Conservation (phyloP, 352 stramenopile species). For the Phytopythium oedochilum region DNA sequence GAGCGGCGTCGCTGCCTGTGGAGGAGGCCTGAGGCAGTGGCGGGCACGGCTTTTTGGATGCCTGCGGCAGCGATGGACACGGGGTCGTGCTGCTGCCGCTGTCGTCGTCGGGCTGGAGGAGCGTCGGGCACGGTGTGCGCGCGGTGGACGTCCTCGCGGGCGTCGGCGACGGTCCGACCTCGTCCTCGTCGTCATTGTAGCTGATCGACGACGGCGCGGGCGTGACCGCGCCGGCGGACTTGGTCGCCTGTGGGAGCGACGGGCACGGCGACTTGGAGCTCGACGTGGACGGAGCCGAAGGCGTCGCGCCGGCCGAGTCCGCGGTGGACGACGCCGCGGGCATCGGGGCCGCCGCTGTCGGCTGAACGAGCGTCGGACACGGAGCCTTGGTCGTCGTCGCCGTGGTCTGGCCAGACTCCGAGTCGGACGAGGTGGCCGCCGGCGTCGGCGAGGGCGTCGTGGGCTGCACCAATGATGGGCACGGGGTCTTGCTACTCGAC, state of each 20-base stretch:
- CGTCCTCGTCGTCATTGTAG: constrained; percentile 11
- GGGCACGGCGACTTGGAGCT: constrained; percentile 17
- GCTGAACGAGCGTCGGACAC: constrained; percentile 5
- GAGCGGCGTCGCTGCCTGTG: constrained; percentile 7
- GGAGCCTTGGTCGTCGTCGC: constrained; percentile 3
- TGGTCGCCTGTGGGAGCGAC: constrained; percentile 24
- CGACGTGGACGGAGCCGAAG: neutral
- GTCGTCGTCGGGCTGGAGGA: constrained; percentile 14
- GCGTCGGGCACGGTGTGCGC: constrained; percentile 21
- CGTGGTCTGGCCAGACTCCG: constrained; percentile 8
- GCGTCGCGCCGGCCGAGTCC: constrained; percentile 9
- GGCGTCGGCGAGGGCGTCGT: constrained; percentile 8
- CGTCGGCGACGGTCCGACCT: neutral
- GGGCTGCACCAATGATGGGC: neutral
- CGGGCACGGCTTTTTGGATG: constrained; percentile 17
- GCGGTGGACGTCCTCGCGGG: constrained; percentile 9
- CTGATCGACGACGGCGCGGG: constrained; percentile 17
- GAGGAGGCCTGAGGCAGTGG: constrained; percentile 21
- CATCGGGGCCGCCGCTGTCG: constrained; percentile 6
- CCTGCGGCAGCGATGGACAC: constrained; percentile 24
- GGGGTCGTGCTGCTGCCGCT: constrained; percentile 13
- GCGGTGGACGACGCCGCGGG: constrained; percentile 12
- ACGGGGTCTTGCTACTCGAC: neutral
- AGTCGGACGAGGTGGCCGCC: constrained; percentile 15
- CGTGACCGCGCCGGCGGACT: constrained; percentile 9